Percentiles rank a stretch among this genome's conserved stretches.
phyloP scores from a whole-genome alignment of 768 basidiomycete species.

The Lactarius hatsudake region DNA sequence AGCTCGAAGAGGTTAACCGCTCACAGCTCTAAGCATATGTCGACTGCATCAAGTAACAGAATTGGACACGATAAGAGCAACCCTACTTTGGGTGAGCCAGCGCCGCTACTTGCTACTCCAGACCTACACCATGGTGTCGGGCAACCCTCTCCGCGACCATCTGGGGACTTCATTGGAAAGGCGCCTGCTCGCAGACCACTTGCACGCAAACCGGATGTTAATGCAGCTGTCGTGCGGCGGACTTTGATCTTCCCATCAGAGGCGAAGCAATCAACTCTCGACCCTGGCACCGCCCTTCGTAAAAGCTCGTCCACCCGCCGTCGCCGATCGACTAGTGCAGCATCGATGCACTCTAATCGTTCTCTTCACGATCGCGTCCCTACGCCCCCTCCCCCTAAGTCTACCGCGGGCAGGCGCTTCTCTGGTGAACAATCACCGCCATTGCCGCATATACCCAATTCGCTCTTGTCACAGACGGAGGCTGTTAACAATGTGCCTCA shows the following conservation, averaged over 20 bases:
- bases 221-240: slow-evolving; percentile 58
- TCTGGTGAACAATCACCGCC: slow-evolving; percentile 67
- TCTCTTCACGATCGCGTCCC: slow-evolving; percentile 81
- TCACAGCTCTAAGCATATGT: slow-evolving; percentile 46
- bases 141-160: slow-evolving; percentile 11
- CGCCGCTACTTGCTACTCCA: slow-evolving; percentile 26
- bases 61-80: slow-evolving; percentile 14
- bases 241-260: slow-evolving; percentile 81
- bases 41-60: slow-evolving; percentile 35
- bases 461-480: slow-evolving; percentile 44
- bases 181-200: slow-evolving; percentile 13
- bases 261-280: slow-evolving; percentile 51
- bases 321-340: slow-evolving; percentile 60
- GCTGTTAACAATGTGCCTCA: slow-evolving; percentile 38
- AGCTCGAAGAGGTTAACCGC: slow-evolving; percentile 47
- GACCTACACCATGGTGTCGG: slow-evolving; percentile 29
- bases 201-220: slow-evolving; percentile 21
- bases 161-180: slow-evolving; percentile 19
- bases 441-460: slow-evolving; percentile 58
- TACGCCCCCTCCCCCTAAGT: slow-evolving; percentile 79
- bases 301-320: slow-evolving; percentile 42
- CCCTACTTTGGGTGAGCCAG: slow-evolving; percentile 8
- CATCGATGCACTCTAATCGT: slow-evolving; percentile 56
- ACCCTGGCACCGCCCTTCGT: slow-evolving; percentile 38
- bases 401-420: slow-evolving; percentile 54